Evolutionary conservation across 208 protist genomes (phyloP), one percentile per base, ranked within the genome.

Genomic region (Trypanosoma platydactyli): DNA sequence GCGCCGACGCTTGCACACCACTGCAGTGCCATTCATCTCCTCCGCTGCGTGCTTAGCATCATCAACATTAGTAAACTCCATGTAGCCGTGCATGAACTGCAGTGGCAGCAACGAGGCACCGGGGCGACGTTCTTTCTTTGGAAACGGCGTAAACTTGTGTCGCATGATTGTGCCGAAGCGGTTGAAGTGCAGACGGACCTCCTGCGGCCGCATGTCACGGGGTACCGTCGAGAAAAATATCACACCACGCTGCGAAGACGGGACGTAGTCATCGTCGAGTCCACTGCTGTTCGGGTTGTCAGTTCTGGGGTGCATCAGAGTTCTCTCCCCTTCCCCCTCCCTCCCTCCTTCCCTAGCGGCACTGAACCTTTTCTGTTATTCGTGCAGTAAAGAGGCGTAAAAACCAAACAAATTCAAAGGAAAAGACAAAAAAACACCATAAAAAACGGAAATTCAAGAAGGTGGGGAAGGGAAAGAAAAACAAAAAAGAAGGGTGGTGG

Each of bases 221-320:
- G 89, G 89, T 1, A 94, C 63, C 24, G 77, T 73, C 46, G 84
- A 89, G 62, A 94, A 84, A 71, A 88, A 91, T 13, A 94, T 41
- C 4, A 94, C 80, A 18, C 89, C 89, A 25, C 89, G 81, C 71
- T 79, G 52, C 44, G 74, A 27, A 12, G 76, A 63, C 2, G 73
- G 77, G 22, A 79, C 61, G 73, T 80, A 84, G 15, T 49, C 58
- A 25, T 41, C 53, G n/a, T 25, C 33, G 11, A 33, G 42, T n/a
- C 5, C 45, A 22, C 4, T 20, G 4, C 7, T 15, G n/a, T n/a
- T 64, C 9, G 29, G 2, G 30, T 20, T 71, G 42, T 40, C 41
- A 24, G n/a, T n/a, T n/a, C 30, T 57, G 15, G 59, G n/a, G 67
- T 64, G 20, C 6, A 70, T 22, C 55, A 57, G 45, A 18, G 18